Percentiles rank a stretch among this genome's conserved stretches.
These are phyloP conservation scores for Blastobotrys robertii DNA, from an alignment of 805 yeast genomes.

Conservation along the genomic window DNA sequence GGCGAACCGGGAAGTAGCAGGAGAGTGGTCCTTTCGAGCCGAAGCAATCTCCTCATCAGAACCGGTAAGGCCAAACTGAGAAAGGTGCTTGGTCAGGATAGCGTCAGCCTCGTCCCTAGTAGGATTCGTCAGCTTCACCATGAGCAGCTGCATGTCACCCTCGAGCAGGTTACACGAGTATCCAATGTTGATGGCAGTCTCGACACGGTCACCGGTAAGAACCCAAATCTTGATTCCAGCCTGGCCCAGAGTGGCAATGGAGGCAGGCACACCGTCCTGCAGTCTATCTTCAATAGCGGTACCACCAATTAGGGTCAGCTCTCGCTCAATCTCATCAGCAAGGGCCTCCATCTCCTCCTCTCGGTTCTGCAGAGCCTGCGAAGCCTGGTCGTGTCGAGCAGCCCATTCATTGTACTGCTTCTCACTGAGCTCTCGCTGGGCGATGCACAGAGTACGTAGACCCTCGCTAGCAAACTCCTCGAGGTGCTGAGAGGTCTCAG, in stretches of 20 bases:
- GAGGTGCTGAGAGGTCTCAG: conserved; percentile 51
- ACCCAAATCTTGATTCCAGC: conserved; percentile 83
- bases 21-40: conserved; percentile 53
- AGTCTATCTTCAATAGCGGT: conserved; percentile 76
- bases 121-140: conserved; percentile 34
- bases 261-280: conserved; percentile 69
- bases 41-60: conserved; percentile 34
- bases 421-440: conserved; percentile 41
- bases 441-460: conserved; percentile 64
- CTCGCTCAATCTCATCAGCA: conserved; percentile 50
- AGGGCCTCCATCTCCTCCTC: conserved; percentile 46
- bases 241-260: conserved; percentile 52
- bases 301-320: conserved; percentile 54
- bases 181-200: conserved; percentile 78
- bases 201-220: conserved; percentile 72
- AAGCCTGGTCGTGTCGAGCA: conserved; percentile 40
- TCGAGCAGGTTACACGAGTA: conserved; percentile 65
- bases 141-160: conserved; percentile 57
- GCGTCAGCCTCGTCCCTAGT: conserved; percentile 20
- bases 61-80: conserved; percentile 38
- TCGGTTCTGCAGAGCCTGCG: conserved; percentile 44
- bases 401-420: conserved; percentile 41
- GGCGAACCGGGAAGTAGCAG: conserved; percentile 50
- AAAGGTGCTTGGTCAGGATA: conserved; percentile 36
- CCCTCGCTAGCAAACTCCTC: conserved; percentile 71